These are phyloP conservation scores for Crotalaria pallida DNA, from an alignment of 306 rosid species.

Conservation along the genomic window DNA sequence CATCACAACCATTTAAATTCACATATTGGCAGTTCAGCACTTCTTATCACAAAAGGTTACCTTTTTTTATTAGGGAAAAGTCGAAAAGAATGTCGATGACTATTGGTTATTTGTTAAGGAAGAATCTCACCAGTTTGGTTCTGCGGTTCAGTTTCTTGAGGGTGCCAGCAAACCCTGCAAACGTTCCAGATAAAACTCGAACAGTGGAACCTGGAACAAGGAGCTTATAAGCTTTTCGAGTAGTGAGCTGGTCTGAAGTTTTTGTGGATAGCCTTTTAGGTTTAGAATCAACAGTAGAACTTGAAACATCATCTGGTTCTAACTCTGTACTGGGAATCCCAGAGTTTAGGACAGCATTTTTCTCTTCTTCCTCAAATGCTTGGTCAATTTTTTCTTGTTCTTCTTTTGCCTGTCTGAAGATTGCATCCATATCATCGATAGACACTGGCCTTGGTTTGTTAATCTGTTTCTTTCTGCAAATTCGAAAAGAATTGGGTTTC, in stretches of 20 bases:
- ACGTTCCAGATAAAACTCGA: constrained; percentile 60
- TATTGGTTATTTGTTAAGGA: constrained; percentile 4
- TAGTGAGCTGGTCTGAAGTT: constrained; percentile 24
- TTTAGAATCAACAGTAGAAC: constrained; percentile 39
- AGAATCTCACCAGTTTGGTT: constrained; percentile 54
- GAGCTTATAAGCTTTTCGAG: constrained; percentile 24
- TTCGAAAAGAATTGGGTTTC: constrained; percentile 4
- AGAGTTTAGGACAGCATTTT: constrained; percentile 21
- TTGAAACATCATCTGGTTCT: constrained; percentile 22
- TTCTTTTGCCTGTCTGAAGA: constrained; percentile 67
- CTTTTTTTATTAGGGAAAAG: not conserved
- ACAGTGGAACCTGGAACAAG: constrained; percentile 57
- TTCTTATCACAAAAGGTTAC: constrained; percentile 8
- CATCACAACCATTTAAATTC: not conserved
- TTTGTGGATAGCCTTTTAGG: constrained; percentile 41
- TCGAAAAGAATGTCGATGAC: not conserved
- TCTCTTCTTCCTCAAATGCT: constrained; percentile 67
- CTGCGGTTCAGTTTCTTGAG: constrained; percentile 77
- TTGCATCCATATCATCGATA: constrained; percentile 59
- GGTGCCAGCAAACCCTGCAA: constrained; percentile 69
- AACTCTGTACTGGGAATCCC: constrained; percentile 15
- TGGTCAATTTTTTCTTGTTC: constrained; percentile 65
- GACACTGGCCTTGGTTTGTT: constrained; percentile 75
- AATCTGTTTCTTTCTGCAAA: constrained; percentile 70
- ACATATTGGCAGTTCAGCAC: not conserved